phyloP scores from a whole-genome alignment of 2,329 filamentous ascomycete genomes.

The Sarocladium strictum region DNA sequence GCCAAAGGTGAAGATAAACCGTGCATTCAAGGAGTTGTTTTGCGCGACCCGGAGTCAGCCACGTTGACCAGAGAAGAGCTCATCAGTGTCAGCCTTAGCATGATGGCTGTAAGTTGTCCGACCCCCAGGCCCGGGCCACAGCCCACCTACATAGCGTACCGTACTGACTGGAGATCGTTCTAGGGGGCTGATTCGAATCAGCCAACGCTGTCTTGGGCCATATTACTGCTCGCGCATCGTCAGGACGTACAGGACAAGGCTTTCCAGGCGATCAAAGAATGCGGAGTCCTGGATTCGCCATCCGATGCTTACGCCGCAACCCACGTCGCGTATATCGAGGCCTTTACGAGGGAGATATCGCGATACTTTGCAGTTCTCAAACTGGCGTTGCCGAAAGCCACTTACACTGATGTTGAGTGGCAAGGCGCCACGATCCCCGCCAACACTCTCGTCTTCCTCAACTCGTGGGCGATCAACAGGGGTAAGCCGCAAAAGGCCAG shows the following conservation, averaged over 20 bases:
- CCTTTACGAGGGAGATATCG: conserved; percentile 57
- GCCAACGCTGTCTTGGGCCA: conserved; percentile 21
- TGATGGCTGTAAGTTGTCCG: conserved; percentile 29
- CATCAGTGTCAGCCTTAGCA: conserved; percentile 61
- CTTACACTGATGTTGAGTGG: conserved; percentile 19
- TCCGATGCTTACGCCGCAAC: conserved; percentile 28
- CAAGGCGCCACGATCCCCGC: conserved; percentile 36
- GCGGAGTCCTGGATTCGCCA: conserved; percentile 11
- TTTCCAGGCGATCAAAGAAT: conserved; percentile 15
- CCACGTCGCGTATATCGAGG: conserved; percentile 59
- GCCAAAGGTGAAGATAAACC: conserved; percentile 55
- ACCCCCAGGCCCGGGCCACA: too few relatives aligned
- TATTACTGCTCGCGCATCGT: conserved; percentile 21
- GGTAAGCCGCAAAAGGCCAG: conserved; percentile 10
- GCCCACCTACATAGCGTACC: too few relatives aligned
- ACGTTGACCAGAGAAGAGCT: conserved; percentile 57
- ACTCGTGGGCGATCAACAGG: conserved; percentile 23
- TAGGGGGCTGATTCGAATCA: conserved; percentile 23
- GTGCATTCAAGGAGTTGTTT: conserved; percentile 61
- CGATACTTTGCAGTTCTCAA: conserved; percentile 61
- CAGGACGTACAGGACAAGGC: conserved; percentile 22
- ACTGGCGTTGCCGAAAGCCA: conserved; percentile 55
- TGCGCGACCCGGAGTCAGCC: conserved; percentile 61
- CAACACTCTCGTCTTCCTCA: conserved; percentile 39
- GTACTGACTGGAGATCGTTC: neutral